Base-by-base conservation (phyloP, 148 eudicot species). In the Persicaria maculosa region DNA sequence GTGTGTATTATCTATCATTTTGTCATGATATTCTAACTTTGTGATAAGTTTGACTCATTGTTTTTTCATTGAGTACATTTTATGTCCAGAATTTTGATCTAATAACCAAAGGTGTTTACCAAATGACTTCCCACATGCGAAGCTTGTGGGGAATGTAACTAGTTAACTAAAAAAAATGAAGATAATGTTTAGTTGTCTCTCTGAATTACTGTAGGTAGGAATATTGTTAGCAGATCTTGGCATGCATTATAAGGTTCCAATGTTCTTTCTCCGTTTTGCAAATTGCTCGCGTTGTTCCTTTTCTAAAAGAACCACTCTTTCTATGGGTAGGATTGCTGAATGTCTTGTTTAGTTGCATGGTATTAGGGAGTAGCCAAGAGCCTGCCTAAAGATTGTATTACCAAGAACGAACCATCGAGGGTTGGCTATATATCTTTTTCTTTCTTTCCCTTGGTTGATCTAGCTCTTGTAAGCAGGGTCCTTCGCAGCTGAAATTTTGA, bases 331-430 rank as follows among this genome's bases (percentile, higher is more conserved):
- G 4, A 64, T 7, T 36, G 69, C 45, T 64, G 69, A 64, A 31
- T 19, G 0, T 64, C 16, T 31, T 36, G 17, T 40, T 36, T 64
- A 31, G 45, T 64, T 14, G 69, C n/a, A 59, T 81, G 77, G 53
- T 83, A 77, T 74, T 81, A 94, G 98, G 92, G 96, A 75, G 86
- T 87, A 31, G 80, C 83, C 12, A 83, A 84, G 80, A 85, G 91
- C 81, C 81, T 94, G 82, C 86, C 88, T 72, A 82, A 79, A 76
- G 91, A 90, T 61, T 94, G 98, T 81, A 77, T 90, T 61, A 80
- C 83, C 76, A 84, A 80, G 77, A 88, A 74, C 84, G 91, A 91
- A 48, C 87, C 98, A 50, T 80, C 79, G 48, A 79, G 87, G 98
- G 98, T 94, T 76, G 72, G 81, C 1, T 4, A 43, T 44, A n/a